Percentiles rank a stretch among this genome's conserved stretches.
These are phyloP conservation scores for Cercospora sesami DNA, from an alignment of 2,329 filamentous ascomycete genomes.

Conservation along the genomic window DNA sequence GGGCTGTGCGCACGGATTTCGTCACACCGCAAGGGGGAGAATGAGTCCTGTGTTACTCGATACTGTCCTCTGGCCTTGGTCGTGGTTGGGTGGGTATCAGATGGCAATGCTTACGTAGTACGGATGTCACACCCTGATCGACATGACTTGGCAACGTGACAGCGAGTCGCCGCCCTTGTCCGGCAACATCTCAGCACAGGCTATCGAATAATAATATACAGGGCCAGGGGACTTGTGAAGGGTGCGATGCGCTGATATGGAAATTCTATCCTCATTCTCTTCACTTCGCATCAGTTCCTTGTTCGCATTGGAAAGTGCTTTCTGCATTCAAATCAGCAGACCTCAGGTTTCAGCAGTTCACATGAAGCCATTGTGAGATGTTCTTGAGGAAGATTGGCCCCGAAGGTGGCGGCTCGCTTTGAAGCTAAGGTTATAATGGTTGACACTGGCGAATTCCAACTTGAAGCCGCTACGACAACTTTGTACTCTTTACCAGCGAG, in stretches of 20 bases:
- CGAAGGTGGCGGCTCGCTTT: neutral
- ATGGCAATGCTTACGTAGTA: slow-evolving; percentile 3
- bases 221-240: neutral
- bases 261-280: neutral
- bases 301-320: neutral
- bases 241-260: neutral
- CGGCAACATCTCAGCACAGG: neutral
- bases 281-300: neutral
- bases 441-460: neutral
- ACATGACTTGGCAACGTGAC: neutral
- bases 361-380: neutral
- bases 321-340: neutral
- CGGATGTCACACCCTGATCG: neutral
- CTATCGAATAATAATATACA: neutral
- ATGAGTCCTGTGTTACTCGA: neutral
- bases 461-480: slow-evolving; percentile 61
- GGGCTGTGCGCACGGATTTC: neutral
- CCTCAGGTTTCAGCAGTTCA: neutral
- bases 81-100: slow-evolving; percentile 6
- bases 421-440: neutral
- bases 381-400: neutral
- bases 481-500: slow-evolving; percentile 87
- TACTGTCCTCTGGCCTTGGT: neutral
- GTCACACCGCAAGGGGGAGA: slow-evolving; percentile 1
- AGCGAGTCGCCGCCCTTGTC: neutral